Evolutionary conservation across 768 basidiomycete species (phyloP).

Genomic region (Infundibulicybe gibba): DNA sequence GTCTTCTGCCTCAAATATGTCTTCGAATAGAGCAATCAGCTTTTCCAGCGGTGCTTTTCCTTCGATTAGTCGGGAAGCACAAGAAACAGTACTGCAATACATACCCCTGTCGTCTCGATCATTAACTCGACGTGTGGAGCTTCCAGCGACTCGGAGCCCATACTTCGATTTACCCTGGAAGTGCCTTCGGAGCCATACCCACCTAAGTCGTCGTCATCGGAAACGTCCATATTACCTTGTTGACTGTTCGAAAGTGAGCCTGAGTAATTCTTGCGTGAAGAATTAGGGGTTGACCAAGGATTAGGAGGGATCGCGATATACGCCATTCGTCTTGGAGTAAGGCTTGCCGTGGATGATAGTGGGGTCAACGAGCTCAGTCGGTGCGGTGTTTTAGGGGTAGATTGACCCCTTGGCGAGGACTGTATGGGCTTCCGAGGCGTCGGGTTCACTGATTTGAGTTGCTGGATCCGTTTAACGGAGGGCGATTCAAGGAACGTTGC

Average conservation of each 20-base stretch:
- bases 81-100: conserved; percentile 6
- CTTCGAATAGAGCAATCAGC: conserved; percentile 71
- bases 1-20: conserved; percentile 84
- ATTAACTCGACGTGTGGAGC: conserved; percentile 58
- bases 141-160: conserved; percentile 34
- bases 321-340: conserved; percentile 31
- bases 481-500: conserved; percentile 59
- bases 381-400: not conserved
- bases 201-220: conserved; percentile 43
- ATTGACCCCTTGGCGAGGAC: not conserved
- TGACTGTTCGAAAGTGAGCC: conserved; percentile 8
- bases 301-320: conserved; percentile 45
- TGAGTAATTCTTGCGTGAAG: conserved; percentile 25
- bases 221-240: conserved; percentile 23
- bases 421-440: conserved; percentile 16
- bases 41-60: conserved; percentile 67
- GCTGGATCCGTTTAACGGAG: conserved; percentile 53
- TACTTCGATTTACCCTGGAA: conserved; percentile 23
- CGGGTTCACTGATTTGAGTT: conserved; percentile 21
- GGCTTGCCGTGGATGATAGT: conserved; percentile 12
- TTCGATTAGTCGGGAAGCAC: conserved; percentile 1
- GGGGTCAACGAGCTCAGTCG: not conserved
- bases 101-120: conserved; percentile 76
- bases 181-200: conserved; percentile 50
- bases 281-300: conserved; percentile 42